Base-by-base conservation (phyloP, 2,329 filamentous ascomycete genomes). In the Trichoderma hamatum region DNA sequence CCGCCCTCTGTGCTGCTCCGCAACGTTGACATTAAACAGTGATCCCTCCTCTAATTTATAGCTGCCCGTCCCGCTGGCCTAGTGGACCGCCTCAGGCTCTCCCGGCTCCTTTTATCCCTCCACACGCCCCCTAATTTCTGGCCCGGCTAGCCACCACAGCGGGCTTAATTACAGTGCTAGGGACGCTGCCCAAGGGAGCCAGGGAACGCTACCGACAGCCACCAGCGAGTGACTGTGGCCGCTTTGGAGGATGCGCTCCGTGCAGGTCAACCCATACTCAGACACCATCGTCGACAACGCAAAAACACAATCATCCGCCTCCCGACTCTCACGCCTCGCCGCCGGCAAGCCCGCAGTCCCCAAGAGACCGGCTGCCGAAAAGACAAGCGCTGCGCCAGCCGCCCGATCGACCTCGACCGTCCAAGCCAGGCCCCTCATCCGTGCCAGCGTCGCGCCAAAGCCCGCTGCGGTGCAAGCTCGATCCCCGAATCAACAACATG, bases 401-500 rank as follows among this genome's bases (percentile, higher is more conserved):
- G 19, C 55, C 14, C 64, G 30, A 49, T 58, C 43, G 58, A 58
- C 51, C 63, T 62, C 62, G 56, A 52, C 34, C 16, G 21, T 43
- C 49, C 66, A 67, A 43, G 46, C 49, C 36, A 24, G 32, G 56
- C 65, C 69, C 66, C 69, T 70, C 69, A 69, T 68, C 68, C 68
- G 68, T 43, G 68, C 63, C 58, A 60, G 61, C 63, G 36, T 68
- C 60, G 59, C 67, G 60, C 66, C 59, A 56, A 54, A 36, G 21
- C 24, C 54, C 49, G 36, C 49, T 49, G 46, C 46, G 46, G 46
- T 49, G 46, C 67, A 63, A 39, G 32, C 61, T 59, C 46, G 64
- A 76, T 70, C 73, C 74, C 71, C 64, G 77, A 72, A 79, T 75
- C 64, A 71, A 43, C 39, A 43, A 74, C 65, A 76, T 75, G 71